phyloP scores from a whole-genome alignment of 768 basidiomycete genomes.

The Hericium erinaceus region DNA sequence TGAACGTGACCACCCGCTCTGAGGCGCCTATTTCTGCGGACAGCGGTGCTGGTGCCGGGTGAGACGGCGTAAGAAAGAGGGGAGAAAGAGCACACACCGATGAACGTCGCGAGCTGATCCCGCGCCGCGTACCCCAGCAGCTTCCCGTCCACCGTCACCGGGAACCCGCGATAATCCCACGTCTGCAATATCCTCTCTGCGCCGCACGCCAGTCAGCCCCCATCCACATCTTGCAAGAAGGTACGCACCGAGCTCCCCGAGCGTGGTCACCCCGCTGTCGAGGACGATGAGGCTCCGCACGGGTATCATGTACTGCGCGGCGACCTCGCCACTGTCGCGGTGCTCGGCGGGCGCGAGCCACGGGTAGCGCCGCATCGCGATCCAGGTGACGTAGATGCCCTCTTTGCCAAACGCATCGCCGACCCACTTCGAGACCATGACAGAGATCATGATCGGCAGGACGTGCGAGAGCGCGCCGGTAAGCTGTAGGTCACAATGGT shows the following conservation, averaged over 20 bases:
- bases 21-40: slow-evolving; percentile 14
- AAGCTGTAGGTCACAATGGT: slow-evolving; percentile 29
- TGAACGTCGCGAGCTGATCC: slow-evolving; percentile 35
- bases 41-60: slow-evolving; percentile 14
- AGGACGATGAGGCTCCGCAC: slow-evolving; percentile 35
- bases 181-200: slow-evolving; percentile 32
- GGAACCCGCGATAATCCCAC: slow-evolving; percentile 53
- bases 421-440: slow-evolving; percentile 72
- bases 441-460: slow-evolving; percentile 74
- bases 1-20: slow-evolving; percentile 17
- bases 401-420: slow-evolving; percentile 62
- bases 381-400: slow-evolving; percentile 67
- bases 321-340: slow-evolving; percentile 55
- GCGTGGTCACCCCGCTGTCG: slow-evolving; percentile 27
- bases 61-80: neutral
- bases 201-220: neutral
- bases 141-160: slow-evolving; percentile 42
- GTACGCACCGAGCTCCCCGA: slow-evolving; percentile 38
- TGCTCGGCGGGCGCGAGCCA: slow-evolving; percentile 62
- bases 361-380: slow-evolving; percentile 59
- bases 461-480: slow-evolving; percentile 74
- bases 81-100: slow-evolving; percentile 19
- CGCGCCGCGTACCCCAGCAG: slow-evolving; percentile 56
- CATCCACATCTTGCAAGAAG: neutral
- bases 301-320: slow-evolving; percentile 51